A percentile compares a stretch with the other conserved stretches of the same genome.
phyloP scores from a whole-genome alignment of 2,329 filamentous ascomycete species.

The Colletotrichum euphorbiae region DNA sequence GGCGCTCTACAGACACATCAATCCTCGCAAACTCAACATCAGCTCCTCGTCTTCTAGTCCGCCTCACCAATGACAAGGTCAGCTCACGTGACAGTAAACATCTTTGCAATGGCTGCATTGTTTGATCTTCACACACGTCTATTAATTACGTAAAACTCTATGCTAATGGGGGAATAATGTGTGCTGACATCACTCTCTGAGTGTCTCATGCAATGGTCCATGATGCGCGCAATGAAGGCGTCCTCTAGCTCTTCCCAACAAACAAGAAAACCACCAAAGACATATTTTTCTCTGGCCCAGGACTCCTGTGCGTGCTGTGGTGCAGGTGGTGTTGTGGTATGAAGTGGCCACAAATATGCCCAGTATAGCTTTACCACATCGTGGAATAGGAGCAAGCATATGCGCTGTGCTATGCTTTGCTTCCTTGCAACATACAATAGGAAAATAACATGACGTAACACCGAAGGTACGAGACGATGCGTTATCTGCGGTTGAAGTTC shows the following conservation, averaged over 20 bases:
- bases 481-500: conserved; percentile 64
- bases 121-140: neutral
- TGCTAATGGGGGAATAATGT: neutral
- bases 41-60: too few relatives aligned
- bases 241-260: conserved; percentile 18
- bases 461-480: neutral
- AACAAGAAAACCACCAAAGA: neutral
- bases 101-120: too few relatives aligned
- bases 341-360: neutral
- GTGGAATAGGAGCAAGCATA: neutral
- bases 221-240: conserved; percentile 18
- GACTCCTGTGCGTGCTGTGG: conserved; percentile 2
- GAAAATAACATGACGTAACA: neutral
- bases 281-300: neutral
- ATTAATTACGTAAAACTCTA: conserved; percentile 13
- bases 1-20: too few relatives aligned
- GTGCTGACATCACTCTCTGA: neutral
- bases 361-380: neutral
- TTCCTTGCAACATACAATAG: conserved; percentile 25
- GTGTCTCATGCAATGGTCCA: neutral
- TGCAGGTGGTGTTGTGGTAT: neutral
- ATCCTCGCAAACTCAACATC: too few relatives aligned
- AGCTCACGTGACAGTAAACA: too few relatives aligned
- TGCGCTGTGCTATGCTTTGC: conserved; percentile 7
- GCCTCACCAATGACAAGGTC: too few relatives aligned